Base-by-base conservation (phyloP, 179 eudicot species). In the Spinacia oleracea region DNA sequence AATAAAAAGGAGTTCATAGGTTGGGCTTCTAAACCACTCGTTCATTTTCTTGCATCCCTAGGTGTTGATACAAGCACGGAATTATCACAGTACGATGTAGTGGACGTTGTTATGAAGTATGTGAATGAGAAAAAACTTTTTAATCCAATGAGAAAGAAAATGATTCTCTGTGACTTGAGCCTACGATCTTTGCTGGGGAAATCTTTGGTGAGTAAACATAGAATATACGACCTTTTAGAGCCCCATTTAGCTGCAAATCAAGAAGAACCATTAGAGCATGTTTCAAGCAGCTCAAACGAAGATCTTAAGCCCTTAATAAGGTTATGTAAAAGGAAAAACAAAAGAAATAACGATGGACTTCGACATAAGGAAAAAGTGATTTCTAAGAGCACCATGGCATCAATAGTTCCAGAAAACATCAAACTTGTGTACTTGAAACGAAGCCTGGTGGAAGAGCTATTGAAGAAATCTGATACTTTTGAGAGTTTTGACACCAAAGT, bases 11-110 rank as follows among this genome's bases (percentile, higher is more conserved):
- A 83, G 48, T 83, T 80, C 53, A 0, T 65, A 16, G 81, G 83
- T 42, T 83, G 86, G 86, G 81, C 83, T 72, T 83, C 86, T 48
- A 80, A 51, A 50, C 46, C 72, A 10, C 83, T 80, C 16, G 60
- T 80, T 35, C 76, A 80, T 1, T 83, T 83, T 73, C 80, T 83
- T n/a, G 56, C 58, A 18, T 59, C 72, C 48, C 25, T 73, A 35
- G 76, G 66, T 38, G 18, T 27, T 18, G 79, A 80, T 68, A 59
- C 79, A 58, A 77, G 68, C 38, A n/a, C 29, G 9, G 83, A 73
- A 43, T 67, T 77, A 23, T 67, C 86, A 46, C 67, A 75, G 15
- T 73, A 77, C 34, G 83, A 83, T 58, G 76, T 83, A 16, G 46
- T 64, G 1, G 59, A 64, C 50, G 59, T 70, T 43, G 76, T 83